Base-by-base conservation (phyloP, 1,139 yeast genomes). In the Candida sp. region DNA sequence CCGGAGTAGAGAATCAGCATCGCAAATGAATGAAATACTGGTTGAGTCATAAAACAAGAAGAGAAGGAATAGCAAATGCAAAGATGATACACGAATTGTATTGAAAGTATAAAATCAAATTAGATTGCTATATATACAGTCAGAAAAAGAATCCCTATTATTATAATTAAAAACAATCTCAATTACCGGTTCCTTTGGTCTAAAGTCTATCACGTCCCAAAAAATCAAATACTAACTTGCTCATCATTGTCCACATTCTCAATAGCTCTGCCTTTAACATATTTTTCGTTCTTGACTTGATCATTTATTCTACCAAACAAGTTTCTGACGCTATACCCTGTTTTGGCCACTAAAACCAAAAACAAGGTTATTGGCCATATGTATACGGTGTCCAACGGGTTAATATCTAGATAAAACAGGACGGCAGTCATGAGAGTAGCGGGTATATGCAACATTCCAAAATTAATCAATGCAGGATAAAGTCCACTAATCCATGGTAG, bases 211-310 rank as follows among this genome's bases (percentile, higher is more conserved):
- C 29, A 25, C 11, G 7, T 3, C 29, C 3, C 11, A 25, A 25
- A 25, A 7, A 25, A 7, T 32, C 19, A 32, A 34, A 7, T 21
- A 4, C 34, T 23, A 22, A 22, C 41, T 12, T 48, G 48, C 15
- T 53, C 56, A 19, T 54, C 61, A 22, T 51, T 55, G 22, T 72
- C 74, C 33, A 75, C 66, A 55, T 83, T 84, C 47, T 81, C 80
- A 43, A 84, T 68, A 2, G 84, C 77, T 53, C 82, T 77, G 1
- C 87, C 87, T 46, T 74, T 75, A 8, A 81, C 81, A 52, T 81
- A 84, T 48, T 73, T 73, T 51, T 81, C 83, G 46, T 79, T 80
- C 54, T 79, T 82, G 27, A 83, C 82, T 49, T 74, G 73, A 21
- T 67, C 71, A 41, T 68, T 70, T 36, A 75, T 55, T 25, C 52